A percentile compares a stretch with the other conserved stretches of the same genome.
Evolutionary conservation across 1,284 basidiomycete species (phyloP).

Genomic region (Gomphus bonarii): DNA sequence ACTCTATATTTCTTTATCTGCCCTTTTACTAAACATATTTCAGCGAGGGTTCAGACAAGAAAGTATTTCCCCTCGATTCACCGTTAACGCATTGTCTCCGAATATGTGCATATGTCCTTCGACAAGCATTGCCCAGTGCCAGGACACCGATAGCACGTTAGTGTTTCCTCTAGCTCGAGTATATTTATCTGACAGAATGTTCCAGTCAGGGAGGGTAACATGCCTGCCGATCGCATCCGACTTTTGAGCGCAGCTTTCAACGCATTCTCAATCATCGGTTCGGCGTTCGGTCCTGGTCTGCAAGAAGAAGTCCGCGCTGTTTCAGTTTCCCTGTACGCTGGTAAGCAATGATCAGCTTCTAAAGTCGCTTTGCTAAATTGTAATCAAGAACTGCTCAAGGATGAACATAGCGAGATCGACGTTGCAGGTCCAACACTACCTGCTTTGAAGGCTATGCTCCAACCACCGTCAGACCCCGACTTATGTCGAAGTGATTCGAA

Average conservation of each 20-base stretch:
- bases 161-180: constrained; percentile 19
- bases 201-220: constrained; percentile 15
- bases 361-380: not conserved
- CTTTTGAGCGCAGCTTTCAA: constrained; percentile 63
- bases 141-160: constrained; percentile 47
- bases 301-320: constrained; percentile 74
- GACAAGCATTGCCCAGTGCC: constrained; percentile 53
- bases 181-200: constrained; percentile 10
- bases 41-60: constrained; percentile 4
- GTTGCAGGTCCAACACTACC: constrained; percentile 72
- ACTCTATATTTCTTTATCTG: not conserved
- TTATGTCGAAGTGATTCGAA: constrained; percentile 19
- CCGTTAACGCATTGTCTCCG: constrained; percentile 67
- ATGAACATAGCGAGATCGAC: constrained; percentile 73
- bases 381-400: constrained; percentile 63
- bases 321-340: constrained; percentile 72
- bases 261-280: constrained; percentile 55
- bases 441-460: constrained; percentile 66
- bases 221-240: constrained; percentile 41
- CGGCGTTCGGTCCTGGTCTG: constrained; percentile 43
- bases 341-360: constrained; percentile 26
- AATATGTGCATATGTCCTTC: constrained; percentile 72
- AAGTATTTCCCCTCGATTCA: constrained; percentile 7
- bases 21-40: not conserved
- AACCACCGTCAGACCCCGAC: constrained; percentile 30